Evolutionary conservation across 345 rosid species (phyloP), one percentile per base, ranked within the genome.

Genomic region (Sisymbrium altissimum): DNA sequence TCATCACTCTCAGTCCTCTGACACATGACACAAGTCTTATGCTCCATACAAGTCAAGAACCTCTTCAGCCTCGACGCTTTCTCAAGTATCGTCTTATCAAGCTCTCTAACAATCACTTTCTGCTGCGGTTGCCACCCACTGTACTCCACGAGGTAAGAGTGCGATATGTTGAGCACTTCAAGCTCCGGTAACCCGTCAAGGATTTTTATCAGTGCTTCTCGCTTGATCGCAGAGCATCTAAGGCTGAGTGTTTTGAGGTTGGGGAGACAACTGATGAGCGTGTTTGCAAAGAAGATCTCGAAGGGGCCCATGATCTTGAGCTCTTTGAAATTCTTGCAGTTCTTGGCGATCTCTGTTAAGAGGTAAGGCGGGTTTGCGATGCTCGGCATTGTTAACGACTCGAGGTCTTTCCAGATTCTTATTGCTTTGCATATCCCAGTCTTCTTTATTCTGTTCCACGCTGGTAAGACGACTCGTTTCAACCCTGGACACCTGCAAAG

Each of bases 301-400:
- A 88, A 85, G 7, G 89, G 88, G 9, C 97, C 96, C 96, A 88
- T 92, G 81, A 92, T 74, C 79, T 93, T 90, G 39, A 90, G 96
- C 79, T 82, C 88, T 19, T 80, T 66, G 32, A 68, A 39, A 0
- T 68, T 68, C 43, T 66, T 71, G 86, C 98, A 93, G 77, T 85
- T 85, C 35, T 70, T 81, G 54, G 89, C 84, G 15, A 93, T 93
- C 78, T 88, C 96, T 70, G 82, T 86, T 64, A 90, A 74, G 56
- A 93, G 86, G 66, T 80, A 84, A 21, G 82, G 84, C 30, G 92
- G 89, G 68, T 82, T 80, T 19, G 82, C 86, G 39, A 91, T 88
- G 86, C 91, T 88, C 0, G 97, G 97, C 96, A 94, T 91, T 49
- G 98, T 94, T 44, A 94, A 53, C 45, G 97, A 94, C 69, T 87